Evolutionary conservation across 2,329 filamentous ascomycete species (phyloP).

Genomic region (Pseudogymnoascus sp.): DNA sequence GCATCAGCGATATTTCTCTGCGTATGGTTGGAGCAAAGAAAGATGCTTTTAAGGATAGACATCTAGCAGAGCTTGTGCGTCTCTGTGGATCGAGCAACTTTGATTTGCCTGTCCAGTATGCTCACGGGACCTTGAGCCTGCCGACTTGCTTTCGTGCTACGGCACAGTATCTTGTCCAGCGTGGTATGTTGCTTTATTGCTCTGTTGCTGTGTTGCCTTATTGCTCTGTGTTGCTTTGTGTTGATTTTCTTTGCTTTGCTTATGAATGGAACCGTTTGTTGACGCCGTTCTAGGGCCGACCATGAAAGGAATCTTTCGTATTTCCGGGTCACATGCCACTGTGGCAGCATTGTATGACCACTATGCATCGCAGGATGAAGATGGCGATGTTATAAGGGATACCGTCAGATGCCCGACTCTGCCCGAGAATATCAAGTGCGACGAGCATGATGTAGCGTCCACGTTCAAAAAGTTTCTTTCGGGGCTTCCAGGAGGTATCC

Average conservation of each 20-base stretch:
- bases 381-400: slow-evolving; percentile 39
- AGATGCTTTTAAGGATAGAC: slow-evolving; percentile 40
- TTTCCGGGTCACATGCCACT: slow-evolving; percentile 46
- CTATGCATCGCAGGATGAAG: slow-evolving; percentile 45
- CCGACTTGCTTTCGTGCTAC: slow-evolving; percentile 60
- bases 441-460: slow-evolving; percentile 57
- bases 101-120: slow-evolving; percentile 50
- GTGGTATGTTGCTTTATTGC: slow-evolving; percentile 37
- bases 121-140: slow-evolving; percentile 46
- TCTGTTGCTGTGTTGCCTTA: background rate
- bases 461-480: slow-evolving; percentile 58
- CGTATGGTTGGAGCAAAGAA: slow-evolving; percentile 34
- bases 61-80: slow-evolving; percentile 50
- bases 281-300: slow-evolving; percentile 22
- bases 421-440: slow-evolving; percentile 49
- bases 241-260: background rate
- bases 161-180: slow-evolving; percentile 53
- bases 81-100: slow-evolving; percentile 54
- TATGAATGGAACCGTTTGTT: slow-evolving; percentile 10
- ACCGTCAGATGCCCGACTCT: slow-evolving; percentile 52
- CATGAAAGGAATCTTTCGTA: slow-evolving; percentile 53
- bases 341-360: slow-evolving; percentile 55
- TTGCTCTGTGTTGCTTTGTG: background rate
- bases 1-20: slow-evolving; percentile 46
- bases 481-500: slow-evolving; percentile 54